A percentile compares a stretch with the other conserved stretches of the same genome.
Conservation (phyloP, 495 filamentous ascomycete genomes). For the Lindgomyces ingoldianus region DNA sequence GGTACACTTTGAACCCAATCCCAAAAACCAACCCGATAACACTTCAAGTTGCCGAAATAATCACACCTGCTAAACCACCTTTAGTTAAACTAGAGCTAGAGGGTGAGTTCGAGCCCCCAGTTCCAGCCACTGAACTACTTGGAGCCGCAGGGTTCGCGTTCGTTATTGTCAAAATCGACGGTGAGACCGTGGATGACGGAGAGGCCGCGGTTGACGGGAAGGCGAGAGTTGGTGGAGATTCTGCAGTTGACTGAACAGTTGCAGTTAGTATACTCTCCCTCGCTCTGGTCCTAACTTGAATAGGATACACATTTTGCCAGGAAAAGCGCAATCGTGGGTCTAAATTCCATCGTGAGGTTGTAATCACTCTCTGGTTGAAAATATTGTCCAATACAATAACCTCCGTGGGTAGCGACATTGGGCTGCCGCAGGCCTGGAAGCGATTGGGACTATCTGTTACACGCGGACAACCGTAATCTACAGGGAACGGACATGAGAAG, state of each 20-base stretch:
- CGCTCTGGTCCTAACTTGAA: neutral
- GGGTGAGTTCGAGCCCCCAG: neutral
- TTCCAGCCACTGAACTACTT: neutral
- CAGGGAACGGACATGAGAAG: neutral
- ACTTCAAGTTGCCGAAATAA: neutral
- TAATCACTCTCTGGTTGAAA: neutral
- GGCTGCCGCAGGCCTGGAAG: neutral
- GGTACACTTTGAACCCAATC: neutral
- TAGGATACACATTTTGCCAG: neutral
- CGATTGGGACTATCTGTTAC: neutral
- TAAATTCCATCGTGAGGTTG: neutral
- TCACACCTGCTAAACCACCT: neutral
- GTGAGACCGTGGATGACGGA: too few species aligned
- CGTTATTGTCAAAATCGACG: neutral
- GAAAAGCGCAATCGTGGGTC: neutral
- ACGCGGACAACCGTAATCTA: neutral
- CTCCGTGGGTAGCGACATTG: neutral
- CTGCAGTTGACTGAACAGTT: neutral
- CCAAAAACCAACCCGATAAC: neutral
- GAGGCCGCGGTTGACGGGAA: too few species aligned
- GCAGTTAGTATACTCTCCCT: neutral
- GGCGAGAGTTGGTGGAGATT: too few species aligned
- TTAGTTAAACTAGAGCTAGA: neutral
- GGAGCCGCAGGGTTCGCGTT: neutral
- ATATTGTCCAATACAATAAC: conserved; percentile 1